Evolutionary conservation across 2,329 filamentous ascomycete species (phyloP).

Genomic region (Cladosporium sp.): DNA sequence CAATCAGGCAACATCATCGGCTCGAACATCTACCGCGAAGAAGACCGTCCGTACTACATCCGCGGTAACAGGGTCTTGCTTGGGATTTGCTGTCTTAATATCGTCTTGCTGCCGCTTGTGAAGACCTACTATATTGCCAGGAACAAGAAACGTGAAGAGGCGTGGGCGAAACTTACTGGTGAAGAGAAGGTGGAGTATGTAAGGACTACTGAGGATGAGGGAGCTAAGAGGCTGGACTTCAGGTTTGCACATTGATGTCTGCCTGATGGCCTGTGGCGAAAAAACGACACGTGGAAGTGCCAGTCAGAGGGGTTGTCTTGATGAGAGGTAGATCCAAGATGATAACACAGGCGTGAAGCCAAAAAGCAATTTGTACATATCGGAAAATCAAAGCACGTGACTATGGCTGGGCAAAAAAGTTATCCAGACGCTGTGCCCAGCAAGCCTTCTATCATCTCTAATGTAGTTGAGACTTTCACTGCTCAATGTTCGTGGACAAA

Average conservation of each 20-base stretch:
- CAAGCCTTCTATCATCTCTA: too few species aligned
- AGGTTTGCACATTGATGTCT: constrained; percentile 31
- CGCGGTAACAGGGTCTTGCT: constrained; percentile 37
- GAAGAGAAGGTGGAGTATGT: constrained; percentile 50
- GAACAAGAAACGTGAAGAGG: constrained; percentile 21
- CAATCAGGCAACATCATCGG: constrained; percentile 45
- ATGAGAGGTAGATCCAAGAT: too few species aligned
- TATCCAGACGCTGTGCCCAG: too few species aligned
- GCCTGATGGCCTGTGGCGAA: too few species aligned
- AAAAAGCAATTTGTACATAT: too few species aligned
- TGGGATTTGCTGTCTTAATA: constrained; percentile 27
- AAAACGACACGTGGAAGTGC: too few species aligned
- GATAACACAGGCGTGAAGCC: too few species aligned
- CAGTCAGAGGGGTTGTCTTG: too few species aligned
- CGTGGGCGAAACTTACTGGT: constrained; percentile 45
- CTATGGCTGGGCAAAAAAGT: too few species aligned
- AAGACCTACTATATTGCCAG: constrained; percentile 32
- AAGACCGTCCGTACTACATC: constrained; percentile 42
- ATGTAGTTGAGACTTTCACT: too few species aligned
- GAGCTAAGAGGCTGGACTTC: constrained; percentile 39
- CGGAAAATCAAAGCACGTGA: too few species aligned
- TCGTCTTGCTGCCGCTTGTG: constrained; percentile 26
- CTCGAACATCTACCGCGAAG: constrained; percentile 45
- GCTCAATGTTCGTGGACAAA: too few species aligned
- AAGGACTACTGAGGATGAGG: constrained; percentile 31